Percentiles rank a stretch among this genome's conserved stretches.
Evolutionary conservation across 202 grass and related monocot genomes (phyloP).

Genomic region (Panicum virgatum): DNA sequence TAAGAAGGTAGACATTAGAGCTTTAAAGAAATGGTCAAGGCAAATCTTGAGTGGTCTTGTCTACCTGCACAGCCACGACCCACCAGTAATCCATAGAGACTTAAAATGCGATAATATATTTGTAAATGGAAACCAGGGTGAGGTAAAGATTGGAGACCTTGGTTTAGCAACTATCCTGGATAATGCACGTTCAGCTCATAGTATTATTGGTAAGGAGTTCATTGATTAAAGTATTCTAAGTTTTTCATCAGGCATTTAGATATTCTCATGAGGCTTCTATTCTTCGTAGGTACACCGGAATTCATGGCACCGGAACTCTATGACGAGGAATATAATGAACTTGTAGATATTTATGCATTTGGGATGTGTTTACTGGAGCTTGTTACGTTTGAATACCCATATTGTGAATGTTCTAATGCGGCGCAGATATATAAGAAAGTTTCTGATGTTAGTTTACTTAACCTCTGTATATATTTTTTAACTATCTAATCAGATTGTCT

Average conservation of each 20-base stretch:
- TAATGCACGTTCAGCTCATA: constrained; percentile 77
- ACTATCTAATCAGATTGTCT: not conserved
- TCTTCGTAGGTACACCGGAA: constrained; percentile 77
- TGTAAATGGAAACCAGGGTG: constrained; percentile 93
- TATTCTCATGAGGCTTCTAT: constrained; percentile 22
- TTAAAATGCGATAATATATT: constrained; percentile 98
- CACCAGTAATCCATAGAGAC: constrained; percentile 92
- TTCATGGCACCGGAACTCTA: constrained; percentile 99
- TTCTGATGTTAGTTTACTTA: constrained; percentile 52
- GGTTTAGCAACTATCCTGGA: constrained; percentile 88
- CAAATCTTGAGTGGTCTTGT: constrained; percentile 88
- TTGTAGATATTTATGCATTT: constrained; percentile 94
- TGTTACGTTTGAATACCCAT: constrained; percentile 93
- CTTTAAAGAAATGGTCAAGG: constrained; percentile 93
- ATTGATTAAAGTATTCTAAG: not conserved
- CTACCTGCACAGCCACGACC: constrained; percentile 89
- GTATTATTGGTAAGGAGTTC: constrained; percentile 68
- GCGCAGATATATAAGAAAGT: constrained; percentile 98
- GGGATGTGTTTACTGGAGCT: constrained; percentile 98
- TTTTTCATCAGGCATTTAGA: not conserved
- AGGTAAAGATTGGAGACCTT: constrained; percentile 98
- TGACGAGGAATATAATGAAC: constrained; percentile 93
- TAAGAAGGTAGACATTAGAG: constrained; percentile 85
- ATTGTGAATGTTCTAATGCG: constrained; percentile 88
- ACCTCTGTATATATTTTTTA: not conserved